Evolutionary conservation across 148 eudicot species (phyloP), one percentile per base, ranked within the genome.

Genomic region (Persicaria tinctoria): DNA sequence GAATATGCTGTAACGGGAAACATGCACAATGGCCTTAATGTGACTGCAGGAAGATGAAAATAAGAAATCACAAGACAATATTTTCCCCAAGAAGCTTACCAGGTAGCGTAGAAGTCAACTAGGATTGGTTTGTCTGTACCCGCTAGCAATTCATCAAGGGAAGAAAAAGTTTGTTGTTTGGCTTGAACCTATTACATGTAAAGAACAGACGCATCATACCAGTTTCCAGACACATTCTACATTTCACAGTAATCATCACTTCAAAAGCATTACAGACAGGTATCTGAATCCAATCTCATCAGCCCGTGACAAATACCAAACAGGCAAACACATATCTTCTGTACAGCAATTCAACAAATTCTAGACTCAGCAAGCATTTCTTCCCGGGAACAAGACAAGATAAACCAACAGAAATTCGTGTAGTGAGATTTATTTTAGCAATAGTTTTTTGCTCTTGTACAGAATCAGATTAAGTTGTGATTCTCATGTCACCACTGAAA

Each of bases 81-180:
- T 56, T 63, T 0, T 17, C 20, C 16, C 32, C 89, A 86, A 70
- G 89, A 75, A 78, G 69, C 78, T 80, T 85, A 91, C 98, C 98
- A 91, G 48, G 98, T 91, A 53, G 97, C 98, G 78, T 91, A 91
- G 82, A 91, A 91, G 84, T 93, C 98, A 74, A 93, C 97, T 79
- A 91, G 79, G 48, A 93, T 89, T 20, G 98, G 95, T 82, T 88
- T 93, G 60, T 93, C 93, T 45, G 98, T 75, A 13, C 83, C 85
- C 53, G 74, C 80, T 71, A 91, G 76, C 87, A 90, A 70, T 20
- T 93, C 97, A 71, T 91, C 93, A 41, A 91, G 87, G 45, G 87
- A 79, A 23, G 95, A 84, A 78, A 87, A 89, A 11, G 95, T 83
- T 77, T 87, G 89, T 78, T 89, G 79, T 89, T 93, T 88, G 74